phyloP scores from a whole-genome alignment of 2,329 filamentous ascomycete species.

The Elsinoe australis region DNA sequence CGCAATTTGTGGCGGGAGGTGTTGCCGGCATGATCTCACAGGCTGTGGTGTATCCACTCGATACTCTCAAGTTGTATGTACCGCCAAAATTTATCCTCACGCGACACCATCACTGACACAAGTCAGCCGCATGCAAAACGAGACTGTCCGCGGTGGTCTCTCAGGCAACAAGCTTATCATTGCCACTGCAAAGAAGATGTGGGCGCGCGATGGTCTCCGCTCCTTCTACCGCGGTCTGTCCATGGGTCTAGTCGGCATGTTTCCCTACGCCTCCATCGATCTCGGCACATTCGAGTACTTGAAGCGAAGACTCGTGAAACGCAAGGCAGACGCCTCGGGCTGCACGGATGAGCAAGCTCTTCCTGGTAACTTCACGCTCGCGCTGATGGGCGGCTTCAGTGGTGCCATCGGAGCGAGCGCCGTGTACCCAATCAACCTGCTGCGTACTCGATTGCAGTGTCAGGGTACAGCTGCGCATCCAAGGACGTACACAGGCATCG shows the following conservation, averaged over 20 bases:
- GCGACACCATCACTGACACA: constrained; percentile 22
- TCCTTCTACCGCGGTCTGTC: constrained; percentile 87
- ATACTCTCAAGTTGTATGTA: constrained; percentile 69
- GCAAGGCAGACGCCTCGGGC: constrained; percentile 60
- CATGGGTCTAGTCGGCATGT: constrained; percentile 92
- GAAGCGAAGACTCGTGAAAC: constrained; percentile 64
- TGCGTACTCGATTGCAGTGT: constrained; percentile 84
- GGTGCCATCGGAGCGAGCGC: constrained; percentile 88
- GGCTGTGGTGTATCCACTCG: constrained; percentile 89
- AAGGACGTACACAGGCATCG: constrained; percentile 80
- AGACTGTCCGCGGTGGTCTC: constrained; percentile 77
- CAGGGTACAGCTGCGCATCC: constrained; percentile 91
- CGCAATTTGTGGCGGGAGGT: constrained; percentile 86
- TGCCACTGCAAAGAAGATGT: constrained; percentile 81
- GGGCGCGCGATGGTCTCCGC: constrained; percentile 61
- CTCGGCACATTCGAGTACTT: constrained; percentile 91
- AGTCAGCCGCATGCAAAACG: constrained; percentile 74
- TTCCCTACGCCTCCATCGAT: constrained; percentile 95
- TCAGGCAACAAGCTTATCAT: constrained; percentile 75
- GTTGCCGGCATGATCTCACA: constrained; percentile 91
- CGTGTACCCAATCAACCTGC: constrained; percentile 90
- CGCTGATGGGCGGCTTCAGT: constrained; percentile 80
- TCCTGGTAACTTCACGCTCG: constrained; percentile 75
- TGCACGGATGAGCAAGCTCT: constrained; percentile 73
- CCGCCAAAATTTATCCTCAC: constrained; percentile 18